Evolutionary conservation across 129 eudicot genomes (phyloP).

Genomic region (Calendula officinalis): DNA sequence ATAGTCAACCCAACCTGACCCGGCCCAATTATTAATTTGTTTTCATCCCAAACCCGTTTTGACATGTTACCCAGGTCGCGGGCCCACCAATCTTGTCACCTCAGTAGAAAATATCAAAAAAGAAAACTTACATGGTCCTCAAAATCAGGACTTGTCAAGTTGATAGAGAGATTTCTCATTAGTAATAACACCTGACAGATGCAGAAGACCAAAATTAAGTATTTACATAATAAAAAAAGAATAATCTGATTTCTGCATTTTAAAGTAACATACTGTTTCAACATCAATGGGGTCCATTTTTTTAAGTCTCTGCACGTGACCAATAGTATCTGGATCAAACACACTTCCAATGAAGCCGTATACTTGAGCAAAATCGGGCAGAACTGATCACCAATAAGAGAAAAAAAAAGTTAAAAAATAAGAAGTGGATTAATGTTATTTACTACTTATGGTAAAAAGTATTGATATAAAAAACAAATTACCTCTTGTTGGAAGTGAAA

Average conservation of each 20-base stretch:
- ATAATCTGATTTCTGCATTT: neutral
- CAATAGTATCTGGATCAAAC: constrained; percentile 71
- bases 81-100: neutral
- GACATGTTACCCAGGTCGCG: neutral
- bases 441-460: neutral
- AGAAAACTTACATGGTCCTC: constrained; percentile 82
- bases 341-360: constrained; percentile 90
- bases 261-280: constrained; percentile 59
- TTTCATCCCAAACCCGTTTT: neutral
- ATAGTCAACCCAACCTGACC: neutral
- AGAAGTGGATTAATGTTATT: neutral
- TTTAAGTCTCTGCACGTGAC: constrained; percentile 77
- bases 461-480: neutral
- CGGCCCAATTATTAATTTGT: too few species aligned
- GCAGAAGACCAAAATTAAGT: constrained; percentile 6
- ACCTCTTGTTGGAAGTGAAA: constrained; percentile 58
- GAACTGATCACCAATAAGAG: constrained; percentile 55
- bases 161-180: constrained; percentile 95
- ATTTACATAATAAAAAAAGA: neutral
- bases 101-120: constrained; percentile 3
- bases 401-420: neutral
- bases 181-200: constrained; percentile 73
- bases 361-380: constrained; percentile 95
- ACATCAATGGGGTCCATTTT: constrained; percentile 95
- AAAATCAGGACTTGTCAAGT: constrained; percentile 88